Percentiles rank a stretch among this genome's conserved stretches.
These are phyloP conservation scores for Schwanniomyces vanrijiae DNA, from an alignment of 805 yeast species.

Conservation along the genomic window DNA sequence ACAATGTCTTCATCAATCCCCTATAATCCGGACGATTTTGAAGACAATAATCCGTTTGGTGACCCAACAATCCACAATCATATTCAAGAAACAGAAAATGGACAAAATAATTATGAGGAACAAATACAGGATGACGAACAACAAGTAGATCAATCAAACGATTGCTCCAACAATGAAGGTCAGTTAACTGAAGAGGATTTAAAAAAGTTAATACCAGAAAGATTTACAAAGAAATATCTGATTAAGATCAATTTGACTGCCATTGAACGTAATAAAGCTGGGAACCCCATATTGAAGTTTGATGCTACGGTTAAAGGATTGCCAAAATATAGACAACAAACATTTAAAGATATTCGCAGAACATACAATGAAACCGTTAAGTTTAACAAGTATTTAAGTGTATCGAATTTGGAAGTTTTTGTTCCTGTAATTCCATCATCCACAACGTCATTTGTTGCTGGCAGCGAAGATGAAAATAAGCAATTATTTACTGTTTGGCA, in stretches of 20 bases:
- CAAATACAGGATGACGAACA: slow-evolving; percentile 6
- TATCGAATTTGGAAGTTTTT: slow-evolving; percentile 87
- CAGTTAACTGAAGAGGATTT: slow-evolving; percentile 41
- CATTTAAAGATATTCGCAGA: slow-evolving; percentile 74
- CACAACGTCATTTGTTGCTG: slow-evolving; percentile 75
- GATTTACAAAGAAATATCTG: slow-evolving; percentile 42
- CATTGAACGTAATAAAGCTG: slow-evolving; percentile 70
- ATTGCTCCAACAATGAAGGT: slow-evolving; percentile 6
- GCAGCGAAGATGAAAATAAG: slow-evolving; percentile 74
- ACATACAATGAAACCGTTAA: slow-evolving; percentile 75
- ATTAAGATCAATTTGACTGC: slow-evolving; percentile 60
- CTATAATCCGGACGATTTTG: slow-evolving; percentile 47
- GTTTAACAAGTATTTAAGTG: slow-evolving; percentile 73
- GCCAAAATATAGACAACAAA: slow-evolving; percentile 70
- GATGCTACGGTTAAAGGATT: slow-evolving; percentile 54
- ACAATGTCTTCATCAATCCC: slow-evolving; percentile 45
- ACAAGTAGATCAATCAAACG: slow-evolving; percentile 16
- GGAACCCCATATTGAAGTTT: slow-evolving; percentile 77
- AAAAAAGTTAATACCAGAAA: slow-evolving; percentile 49
- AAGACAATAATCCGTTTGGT: slow-evolving; percentile 43
- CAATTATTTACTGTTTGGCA: slow-evolving; percentile 64
- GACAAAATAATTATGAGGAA: slow-evolving; percentile 6
- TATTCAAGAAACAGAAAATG: slow-evolving; percentile 16
- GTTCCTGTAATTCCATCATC: slow-evolving; percentile 85
- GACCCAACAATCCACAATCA: slow-evolving; percentile 22